Conservation (phyloP, 768 basidiomycete genomes). For the Macrocybe gigantea region DNA sequence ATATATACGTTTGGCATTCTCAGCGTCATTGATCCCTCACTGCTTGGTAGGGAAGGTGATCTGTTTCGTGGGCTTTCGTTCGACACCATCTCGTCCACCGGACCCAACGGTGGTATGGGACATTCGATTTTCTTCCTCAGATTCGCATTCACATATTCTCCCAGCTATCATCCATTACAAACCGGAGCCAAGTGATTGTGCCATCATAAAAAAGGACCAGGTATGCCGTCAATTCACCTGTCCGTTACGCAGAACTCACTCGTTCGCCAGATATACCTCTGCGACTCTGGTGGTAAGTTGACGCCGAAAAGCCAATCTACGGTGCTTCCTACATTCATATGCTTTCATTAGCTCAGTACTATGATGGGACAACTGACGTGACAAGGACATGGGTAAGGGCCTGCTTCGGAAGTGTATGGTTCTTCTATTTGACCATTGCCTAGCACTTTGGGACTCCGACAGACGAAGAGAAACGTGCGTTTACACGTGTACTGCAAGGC, state of each 20-base stretch:
- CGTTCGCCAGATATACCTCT: slow-evolving; percentile 31
- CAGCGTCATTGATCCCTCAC: neutral
- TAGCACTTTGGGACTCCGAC: slow-evolving; percentile 89
- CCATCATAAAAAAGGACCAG: slow-evolving; percentile 70
- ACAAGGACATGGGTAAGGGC: slow-evolving; percentile 73
- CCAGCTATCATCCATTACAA: slow-evolving; percentile 91
- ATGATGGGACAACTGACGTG: slow-evolving; percentile 94
- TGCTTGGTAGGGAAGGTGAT: slow-evolving; percentile 55
- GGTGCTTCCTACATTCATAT: neutral
- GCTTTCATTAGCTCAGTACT: slow-evolving; percentile 12
- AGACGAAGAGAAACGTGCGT: slow-evolving; percentile 77
- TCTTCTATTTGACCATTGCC: neutral
- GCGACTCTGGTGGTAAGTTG: slow-evolving; percentile 77
- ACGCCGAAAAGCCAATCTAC: too few relatives aligned
- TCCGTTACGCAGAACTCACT: neutral
- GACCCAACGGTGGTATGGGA: slow-evolving; percentile 82
- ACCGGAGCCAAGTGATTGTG: slow-evolving; percentile 70
- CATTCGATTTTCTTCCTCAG: neutral
- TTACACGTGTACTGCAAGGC: slow-evolving; percentile 88
- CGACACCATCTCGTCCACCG: slow-evolving; percentile 86
- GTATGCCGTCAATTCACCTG: slow-evolving; percentile 23
- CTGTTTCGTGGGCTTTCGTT: slow-evolving; percentile 88
- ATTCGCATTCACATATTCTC: neutral
- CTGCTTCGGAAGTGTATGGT: slow-evolving; percentile 10
- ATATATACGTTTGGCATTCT: slow-evolving; percentile 22